Conservation (phyloP, 2,329 filamentous ascomycete genomes). For the Albophoma yamanashiensis region DNA sequence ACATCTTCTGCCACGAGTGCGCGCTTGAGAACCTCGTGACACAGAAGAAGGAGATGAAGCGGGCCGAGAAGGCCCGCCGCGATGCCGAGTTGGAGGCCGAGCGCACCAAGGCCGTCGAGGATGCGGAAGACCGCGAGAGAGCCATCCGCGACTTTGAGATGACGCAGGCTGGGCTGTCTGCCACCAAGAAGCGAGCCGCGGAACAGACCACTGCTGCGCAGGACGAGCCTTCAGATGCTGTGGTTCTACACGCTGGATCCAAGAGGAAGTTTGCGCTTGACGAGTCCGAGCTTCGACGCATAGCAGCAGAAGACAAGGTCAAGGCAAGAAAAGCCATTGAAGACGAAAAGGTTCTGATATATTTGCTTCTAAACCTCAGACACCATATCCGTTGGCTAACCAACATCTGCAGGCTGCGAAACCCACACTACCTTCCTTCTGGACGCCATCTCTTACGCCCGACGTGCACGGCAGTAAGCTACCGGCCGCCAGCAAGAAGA, state of each 20-base stretch:
- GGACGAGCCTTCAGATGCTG: neutral
- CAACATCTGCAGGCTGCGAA: slow-evolving; percentile 41
- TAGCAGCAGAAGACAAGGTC: slow-evolving; percentile 57
- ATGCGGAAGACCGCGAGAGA: slow-evolving; percentile 58
- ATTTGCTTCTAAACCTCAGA: neutral
- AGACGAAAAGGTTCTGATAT: slow-evolving; percentile 53
- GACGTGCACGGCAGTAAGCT: slow-evolving; percentile 32
- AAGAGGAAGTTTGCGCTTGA: slow-evolving; percentile 72
- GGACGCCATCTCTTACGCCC: slow-evolving; percentile 80
- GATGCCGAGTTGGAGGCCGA: slow-evolving; percentile 49
- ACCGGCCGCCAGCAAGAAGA: slow-evolving; percentile 45
- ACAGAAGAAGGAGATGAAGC: slow-evolving; percentile 84
- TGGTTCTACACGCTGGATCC: slow-evolving; percentile 10
- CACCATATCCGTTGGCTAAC: neutral
- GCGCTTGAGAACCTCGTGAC: slow-evolving; percentile 82
- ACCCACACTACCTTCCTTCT: slow-evolving; percentile 73
- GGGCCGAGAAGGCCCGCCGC: slow-evolving; percentile 57
- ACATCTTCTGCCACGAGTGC: slow-evolving; percentile 93
- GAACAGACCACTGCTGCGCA: neutral
- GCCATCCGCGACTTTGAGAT: slow-evolving; percentile 77
- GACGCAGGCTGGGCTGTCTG: slow-evolving; percentile 60
- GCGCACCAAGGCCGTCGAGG: slow-evolving; percentile 47
- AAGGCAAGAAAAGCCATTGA: slow-evolving; percentile 62
- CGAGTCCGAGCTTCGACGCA: slow-evolving; percentile 61
- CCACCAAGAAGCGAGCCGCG: slow-evolving; percentile 28